Evolutionary conservation across 1,284 basidiomycete genomes (phyloP), one percentile per base, ranked within the genome.

Genomic region (Neolentinus lepideus): DNA sequence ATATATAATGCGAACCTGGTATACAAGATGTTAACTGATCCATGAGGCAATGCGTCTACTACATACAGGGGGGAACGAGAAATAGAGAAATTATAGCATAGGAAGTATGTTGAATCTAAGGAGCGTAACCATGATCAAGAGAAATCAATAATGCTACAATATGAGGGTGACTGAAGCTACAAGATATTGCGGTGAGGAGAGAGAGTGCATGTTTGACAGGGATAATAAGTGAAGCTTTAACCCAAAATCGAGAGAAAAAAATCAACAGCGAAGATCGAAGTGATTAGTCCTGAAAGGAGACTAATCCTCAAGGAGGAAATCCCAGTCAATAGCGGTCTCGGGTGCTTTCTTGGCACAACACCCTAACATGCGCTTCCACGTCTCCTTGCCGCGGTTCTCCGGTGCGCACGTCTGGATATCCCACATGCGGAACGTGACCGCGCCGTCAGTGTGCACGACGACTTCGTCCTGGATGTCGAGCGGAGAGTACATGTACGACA

Each of bases 381-480:
- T 71, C 69, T 88, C 86, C 66, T 77, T 79, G 59, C 77, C 76
- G 33, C 70, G 55, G 56, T 76, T 80, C 66, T 90, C 87, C 12
- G 85, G 80, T 52, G 79, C 73, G 57, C 78, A 75, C 12, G 81
- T 79, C 59, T 78, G 75, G 57, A 85, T 77, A 64, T 90, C 85
- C 88, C 88, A 90, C 85, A 89, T 88, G 29, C 83, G 80, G 67
- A 90, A 85, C 2, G 75, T 78, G 54, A 90, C 76, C 35, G 67
- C 69, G 9, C 87, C 87, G 14, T 64, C 62, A 22, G 85, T 85
- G 51, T 71, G 69, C 2, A 90, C 75, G 47, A 82, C 68, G 46
- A 88, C 79, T 61, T 83, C 78, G 63, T 90, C 88, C 55, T 74
- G 71, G 27, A 69, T 67, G 59, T 66, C 24, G 56, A 57, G 52